Evolutionary conservation across 306 rosid species (phyloP).

Genomic region (Alnus glutinosa): DNA sequence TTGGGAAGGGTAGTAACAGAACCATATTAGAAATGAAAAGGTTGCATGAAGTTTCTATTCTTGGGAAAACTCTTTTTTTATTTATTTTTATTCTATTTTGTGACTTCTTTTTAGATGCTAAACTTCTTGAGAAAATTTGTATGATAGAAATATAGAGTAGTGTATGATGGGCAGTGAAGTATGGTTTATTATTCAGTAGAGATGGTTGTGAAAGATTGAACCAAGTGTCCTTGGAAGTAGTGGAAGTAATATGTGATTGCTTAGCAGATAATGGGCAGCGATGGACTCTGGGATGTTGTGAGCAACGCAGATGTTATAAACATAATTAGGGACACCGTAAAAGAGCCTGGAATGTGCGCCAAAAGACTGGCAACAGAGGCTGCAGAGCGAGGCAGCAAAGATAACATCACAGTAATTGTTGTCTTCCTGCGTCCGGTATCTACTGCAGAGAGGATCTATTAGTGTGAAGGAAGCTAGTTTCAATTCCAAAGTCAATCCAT

Average conservation of each 20-base stretch:
- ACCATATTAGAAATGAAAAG: background rate
- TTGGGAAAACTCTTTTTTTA: no score
- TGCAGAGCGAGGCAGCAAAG: conserved; percentile 84
- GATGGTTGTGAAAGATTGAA: no score
- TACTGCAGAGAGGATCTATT: conserved; percentile 88
- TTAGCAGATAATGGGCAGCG: conserved; percentile 86
- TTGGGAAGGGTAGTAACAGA: no score
- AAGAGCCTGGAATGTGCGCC: conserved; percentile 94
- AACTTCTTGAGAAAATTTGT: no score
- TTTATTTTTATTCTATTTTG: no score
- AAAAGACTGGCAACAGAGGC: conserved; percentile 93
- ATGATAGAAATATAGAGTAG: no score
- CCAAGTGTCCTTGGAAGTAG: no score
- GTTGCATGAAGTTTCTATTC: background rate
- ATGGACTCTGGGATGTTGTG: conserved; percentile 92
- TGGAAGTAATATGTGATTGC: background rate
- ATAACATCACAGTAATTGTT: conserved; percentile 82
- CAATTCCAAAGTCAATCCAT: no score
- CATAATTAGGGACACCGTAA: conserved; percentile 76
- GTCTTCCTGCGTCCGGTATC: conserved; percentile 75
- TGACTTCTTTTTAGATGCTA: no score
- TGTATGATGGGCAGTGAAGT: no score
- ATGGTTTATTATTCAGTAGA: no score
- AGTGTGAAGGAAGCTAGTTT: no score
- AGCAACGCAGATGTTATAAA: conserved; percentile 65